Evolutionary conservation across 805 yeast genomes (phyloP).

Genomic region (Candida nitratophila): DNA sequence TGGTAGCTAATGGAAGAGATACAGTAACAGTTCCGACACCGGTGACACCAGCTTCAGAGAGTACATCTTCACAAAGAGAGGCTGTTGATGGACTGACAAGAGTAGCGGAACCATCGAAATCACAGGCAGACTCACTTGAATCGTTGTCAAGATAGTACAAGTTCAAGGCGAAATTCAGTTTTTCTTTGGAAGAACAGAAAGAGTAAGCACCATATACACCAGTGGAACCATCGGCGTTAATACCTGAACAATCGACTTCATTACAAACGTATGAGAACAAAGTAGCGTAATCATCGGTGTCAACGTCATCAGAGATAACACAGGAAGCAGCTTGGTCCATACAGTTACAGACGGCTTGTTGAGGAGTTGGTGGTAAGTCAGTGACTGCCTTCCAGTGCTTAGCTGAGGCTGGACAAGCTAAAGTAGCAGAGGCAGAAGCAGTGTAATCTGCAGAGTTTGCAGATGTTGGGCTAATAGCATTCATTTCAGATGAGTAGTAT

Average conservation of each 20-base stretch:
- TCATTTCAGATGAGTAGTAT: constrained; percentile 55
- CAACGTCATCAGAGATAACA: constrained; percentile 52
- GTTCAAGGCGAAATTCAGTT: constrained; percentile 60
- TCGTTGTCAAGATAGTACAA: constrained; percentile 49
- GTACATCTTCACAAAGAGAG: constrained; percentile 47
- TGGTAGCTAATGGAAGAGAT: constrained; percentile 21
- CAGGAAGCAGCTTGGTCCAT: constrained; percentile 48
- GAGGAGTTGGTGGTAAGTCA: constrained; percentile 76
- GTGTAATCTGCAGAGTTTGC: constrained; percentile 30
- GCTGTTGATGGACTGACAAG: constrained; percentile 40
- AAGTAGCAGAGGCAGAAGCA: constrained; percentile 33
- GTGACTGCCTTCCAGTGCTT: constrained; percentile 60
- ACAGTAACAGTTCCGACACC: constrained; percentile 56
- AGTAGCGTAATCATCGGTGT: constrained; percentile 48
- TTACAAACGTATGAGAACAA: constrained; percentile 56
- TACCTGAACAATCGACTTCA: constrained; percentile 48
- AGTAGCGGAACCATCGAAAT: constrained; percentile 63
- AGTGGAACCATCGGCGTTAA: constrained; percentile 50
- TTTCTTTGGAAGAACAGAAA: constrained; percentile 60
- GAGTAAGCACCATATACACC: constrained; percentile 72
- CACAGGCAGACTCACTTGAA: constrained; percentile 46
- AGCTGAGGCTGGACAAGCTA: constrained; percentile 56
- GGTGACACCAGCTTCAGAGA: constrained; percentile 60
- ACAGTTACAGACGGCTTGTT: constrained; percentile 57
- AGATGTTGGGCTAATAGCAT: constrained; percentile 45